A percentile compares a stretch with the other conserved stretches of the same genome.
Conservation (phyloP, 169 alveolate genomes). For the Miamiensis avidus region DNA sequence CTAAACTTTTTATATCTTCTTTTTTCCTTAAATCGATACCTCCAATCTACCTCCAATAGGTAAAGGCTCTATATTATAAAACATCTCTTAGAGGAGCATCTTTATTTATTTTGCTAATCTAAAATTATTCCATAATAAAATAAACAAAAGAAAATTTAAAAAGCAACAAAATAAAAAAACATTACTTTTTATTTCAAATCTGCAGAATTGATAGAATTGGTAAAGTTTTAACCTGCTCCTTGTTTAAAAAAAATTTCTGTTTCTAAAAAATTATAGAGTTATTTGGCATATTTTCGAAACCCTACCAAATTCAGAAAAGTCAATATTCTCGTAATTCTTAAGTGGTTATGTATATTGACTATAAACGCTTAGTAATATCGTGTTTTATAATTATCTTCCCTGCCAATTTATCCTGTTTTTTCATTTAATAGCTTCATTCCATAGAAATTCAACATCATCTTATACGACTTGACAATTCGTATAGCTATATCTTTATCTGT, state of each 20-base stretch:
- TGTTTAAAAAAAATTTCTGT: neutral
- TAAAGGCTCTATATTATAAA: neutral
- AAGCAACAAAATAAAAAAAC: too few relatives aligned
- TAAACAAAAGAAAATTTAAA: too few relatives aligned
- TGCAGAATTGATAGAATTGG: too few relatives aligned
- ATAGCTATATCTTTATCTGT: neutral
- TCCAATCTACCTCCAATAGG: neutral
- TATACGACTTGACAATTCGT: neutral
- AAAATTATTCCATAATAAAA: too few relatives aligned
- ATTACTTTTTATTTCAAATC: too few relatives aligned
- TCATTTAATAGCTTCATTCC: neutral
- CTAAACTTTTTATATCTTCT: neutral
- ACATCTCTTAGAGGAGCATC: neutral
- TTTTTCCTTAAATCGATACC: neutral
- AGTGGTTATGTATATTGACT: neutral
- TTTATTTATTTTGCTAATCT: too few relatives aligned
- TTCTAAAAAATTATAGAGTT: neutral
- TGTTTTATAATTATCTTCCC: neutral
- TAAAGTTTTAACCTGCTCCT: too few relatives aligned
- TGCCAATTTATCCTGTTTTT: neutral
- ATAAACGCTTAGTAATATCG: neutral
- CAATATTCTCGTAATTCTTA: neutral
- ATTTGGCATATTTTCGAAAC: neutral
- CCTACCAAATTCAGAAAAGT: neutral
- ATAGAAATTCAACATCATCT: neutral